These are phyloP conservation scores for Plasmopara halstedii DNA, from an alignment of 352 stramenopile species.

Conservation along the genomic window DNA sequence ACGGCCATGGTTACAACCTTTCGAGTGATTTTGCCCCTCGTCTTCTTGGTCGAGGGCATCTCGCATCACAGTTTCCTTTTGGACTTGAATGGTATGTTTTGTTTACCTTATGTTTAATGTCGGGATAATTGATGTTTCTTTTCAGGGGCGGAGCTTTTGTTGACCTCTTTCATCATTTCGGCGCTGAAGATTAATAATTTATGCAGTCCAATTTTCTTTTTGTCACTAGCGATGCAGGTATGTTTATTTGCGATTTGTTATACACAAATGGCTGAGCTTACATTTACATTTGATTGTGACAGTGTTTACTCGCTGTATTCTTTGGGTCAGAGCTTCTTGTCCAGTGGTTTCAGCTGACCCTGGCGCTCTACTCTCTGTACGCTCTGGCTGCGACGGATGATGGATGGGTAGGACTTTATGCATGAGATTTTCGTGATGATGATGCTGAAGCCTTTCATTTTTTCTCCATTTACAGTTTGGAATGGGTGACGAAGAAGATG, in stretches of 20 bases:
- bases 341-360: slow-evolving; percentile 74
- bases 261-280: background rate
- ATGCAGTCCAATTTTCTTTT: slow-evolving; percentile 75
- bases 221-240: slow-evolving; percentile 75
- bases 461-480: slow-evolving; percentile 27
- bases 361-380: slow-evolving; percentile 81
- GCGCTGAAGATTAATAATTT: slow-evolving; percentile 82
- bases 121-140: slow-evolving; percentile 2
- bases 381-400: slow-evolving; percentile 66
- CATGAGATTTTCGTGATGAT: background rate
- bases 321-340: slow-evolving; percentile 74
- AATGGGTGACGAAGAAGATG: slow-evolving; percentile 54
- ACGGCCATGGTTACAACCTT: slow-evolving; percentile 84
- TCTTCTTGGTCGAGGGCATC: slow-evolving; percentile 83
- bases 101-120: background rate
- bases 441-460: background rate
- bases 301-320: slow-evolving; percentile 79
- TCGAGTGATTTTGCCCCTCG: slow-evolving; percentile 72
- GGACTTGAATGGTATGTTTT: slow-evolving; percentile 72
- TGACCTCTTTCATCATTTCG: slow-evolving; percentile 82
- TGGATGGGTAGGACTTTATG: slow-evolving; percentile 49
- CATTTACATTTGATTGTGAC: slow-evolving; percentile 2
- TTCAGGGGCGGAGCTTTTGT: slow-evolving; percentile 69
- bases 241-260: background rate
- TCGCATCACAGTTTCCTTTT: slow-evolving; percentile 85